Evolutionary conservation across 805 yeast species (phyloP).

Genomic region (Saturnispora saitoi): DNA sequence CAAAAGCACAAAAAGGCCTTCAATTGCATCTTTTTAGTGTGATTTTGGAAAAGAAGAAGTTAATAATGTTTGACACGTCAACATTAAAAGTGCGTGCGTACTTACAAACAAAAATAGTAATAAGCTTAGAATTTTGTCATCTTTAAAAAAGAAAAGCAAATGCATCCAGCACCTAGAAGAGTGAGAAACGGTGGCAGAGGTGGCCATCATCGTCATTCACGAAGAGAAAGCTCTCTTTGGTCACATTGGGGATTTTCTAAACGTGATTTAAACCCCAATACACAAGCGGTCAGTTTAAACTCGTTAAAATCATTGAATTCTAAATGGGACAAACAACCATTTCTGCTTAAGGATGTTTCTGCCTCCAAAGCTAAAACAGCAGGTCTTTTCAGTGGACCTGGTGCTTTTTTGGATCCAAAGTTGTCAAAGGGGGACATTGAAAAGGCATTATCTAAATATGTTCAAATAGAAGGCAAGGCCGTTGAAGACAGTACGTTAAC

Average conservation of each 20-base stretch:
- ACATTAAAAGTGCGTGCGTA: not conserved
- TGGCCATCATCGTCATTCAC: not conserved
- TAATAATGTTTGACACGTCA: constrained; percentile 1
- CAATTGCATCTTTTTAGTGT: not conserved
- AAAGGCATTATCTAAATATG: not conserved
- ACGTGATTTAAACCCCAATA: not conserved
- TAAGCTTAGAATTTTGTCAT: not conserved
- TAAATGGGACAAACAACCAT: constrained; percentile 63
- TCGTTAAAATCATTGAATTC: constrained; percentile 44
- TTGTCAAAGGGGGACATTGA: constrained; percentile 4
- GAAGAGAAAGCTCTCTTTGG: not conserved
- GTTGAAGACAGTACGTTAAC: constrained; percentile 10
- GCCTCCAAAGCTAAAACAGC: constrained; percentile 72
- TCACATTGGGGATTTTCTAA: constrained; percentile 1
- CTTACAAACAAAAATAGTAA: not conserved
- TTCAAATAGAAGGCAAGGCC: not conserved
- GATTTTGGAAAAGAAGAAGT: not conserved
- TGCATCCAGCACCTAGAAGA: not conserved
- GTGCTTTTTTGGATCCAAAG: constrained; percentile 23
- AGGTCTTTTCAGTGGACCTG: constrained; percentile 73
- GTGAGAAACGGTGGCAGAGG: constrained; percentile 1
- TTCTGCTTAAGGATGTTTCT: constrained; percentile 61
- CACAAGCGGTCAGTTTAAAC: not conserved
- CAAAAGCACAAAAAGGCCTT: not conserved
- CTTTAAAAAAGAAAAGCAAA: not conserved